phyloP scores from a whole-genome alignment of 2,329 filamentous ascomycete species.

The Fusarium chaquense region DNA sequence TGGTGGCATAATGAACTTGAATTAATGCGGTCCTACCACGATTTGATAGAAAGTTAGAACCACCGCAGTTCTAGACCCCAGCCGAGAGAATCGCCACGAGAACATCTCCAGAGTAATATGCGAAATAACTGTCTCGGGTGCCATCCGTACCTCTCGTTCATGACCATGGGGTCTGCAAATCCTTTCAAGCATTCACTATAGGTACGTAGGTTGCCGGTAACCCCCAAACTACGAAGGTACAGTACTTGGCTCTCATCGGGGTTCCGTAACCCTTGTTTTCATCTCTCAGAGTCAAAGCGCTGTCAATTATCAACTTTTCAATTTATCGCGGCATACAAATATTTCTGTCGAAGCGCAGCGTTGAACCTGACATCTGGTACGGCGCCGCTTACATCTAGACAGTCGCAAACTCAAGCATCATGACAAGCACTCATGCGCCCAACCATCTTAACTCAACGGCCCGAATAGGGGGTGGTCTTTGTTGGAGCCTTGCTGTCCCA shows the following conservation, averaged over 20 bases:
- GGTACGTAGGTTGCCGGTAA: not conserved
- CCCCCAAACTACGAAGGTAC: conserved; percentile 1
- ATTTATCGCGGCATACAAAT: not conserved
- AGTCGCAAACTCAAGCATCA: conserved; percentile 19
- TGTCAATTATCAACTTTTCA: conserved; percentile 14
- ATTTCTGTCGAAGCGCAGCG: conserved; percentile 2
- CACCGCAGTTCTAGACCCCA: conserved; percentile 27
- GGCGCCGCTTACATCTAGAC: conserved; percentile 16
- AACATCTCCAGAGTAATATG: conserved; percentile 2
- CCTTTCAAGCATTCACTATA: not conserved
- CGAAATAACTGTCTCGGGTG: conserved; percentile 31
- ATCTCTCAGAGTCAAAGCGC: not conserved
- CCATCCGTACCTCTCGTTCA: conserved; percentile 33
- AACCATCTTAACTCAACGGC: conserved; percentile 43
- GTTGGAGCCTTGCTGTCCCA: conserved; percentile 30
- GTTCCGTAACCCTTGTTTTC: not conserved
- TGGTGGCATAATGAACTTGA: conserved; percentile 22
- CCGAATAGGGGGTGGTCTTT: conserved; percentile 44
- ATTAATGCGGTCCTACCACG: conserved; percentile 20
- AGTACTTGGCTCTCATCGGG: not conserved
- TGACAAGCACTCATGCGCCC: conserved; percentile 20
- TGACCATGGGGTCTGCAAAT: conserved; percentile 32
- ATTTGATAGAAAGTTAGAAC: conserved; percentile 8
- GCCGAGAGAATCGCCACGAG: conserved; percentile 25
- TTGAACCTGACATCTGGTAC: conserved; percentile 1